Evolutionary conservation across 2,329 filamentous ascomycete genomes (phyloP), one percentile per base, ranked within the genome.

Genomic region (Exutisphaerella laricina): DNA sequence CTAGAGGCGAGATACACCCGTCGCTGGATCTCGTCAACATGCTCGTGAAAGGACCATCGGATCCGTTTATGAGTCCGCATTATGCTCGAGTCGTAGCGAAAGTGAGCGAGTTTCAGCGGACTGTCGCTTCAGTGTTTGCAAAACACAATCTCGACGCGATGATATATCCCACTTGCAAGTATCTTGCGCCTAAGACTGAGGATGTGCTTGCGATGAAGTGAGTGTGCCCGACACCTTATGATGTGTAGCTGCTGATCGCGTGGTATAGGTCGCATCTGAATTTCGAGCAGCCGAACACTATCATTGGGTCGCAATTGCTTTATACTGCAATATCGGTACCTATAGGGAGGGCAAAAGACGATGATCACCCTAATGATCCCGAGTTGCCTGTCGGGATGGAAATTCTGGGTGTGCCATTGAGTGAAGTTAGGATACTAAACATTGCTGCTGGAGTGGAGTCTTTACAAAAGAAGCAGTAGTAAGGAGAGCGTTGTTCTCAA

Each of bases 271-370:
- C 51, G 5, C 48, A 58, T 30, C 65, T 35, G 18, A 23, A 35
- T 13, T 21, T 20, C 8, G 18, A 63, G 36, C 59, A 59, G 5
- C 63, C 58, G 3, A 66, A 67, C 39, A 66, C 65, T 3, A 50
- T 58, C 1, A 58, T 68, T 34, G 64, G 58, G 0, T 62, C 59
- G 37, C 57, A 59, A 28, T 43, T 59, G 28, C 54, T 59, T 4
- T 56, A 58, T 34, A 63, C 63, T 12, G 63, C 64, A 0, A 50
- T 67, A 4, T 61, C 57, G 1, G 58, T 67, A 7, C 64, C 63
- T 1, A 58, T 59, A 6, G 51, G 54, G 0, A 44, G 28, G 34
- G 34, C 43, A 12, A 53, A 39, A 28, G 51, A 56, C 42, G 45
- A 50, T 16, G 45, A 53, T 23, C 50, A 51, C 30, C 49, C 50